Base-by-base conservation (phyloP, 768 basidiomycete species). In the Tubosaeta sp. region DNA sequence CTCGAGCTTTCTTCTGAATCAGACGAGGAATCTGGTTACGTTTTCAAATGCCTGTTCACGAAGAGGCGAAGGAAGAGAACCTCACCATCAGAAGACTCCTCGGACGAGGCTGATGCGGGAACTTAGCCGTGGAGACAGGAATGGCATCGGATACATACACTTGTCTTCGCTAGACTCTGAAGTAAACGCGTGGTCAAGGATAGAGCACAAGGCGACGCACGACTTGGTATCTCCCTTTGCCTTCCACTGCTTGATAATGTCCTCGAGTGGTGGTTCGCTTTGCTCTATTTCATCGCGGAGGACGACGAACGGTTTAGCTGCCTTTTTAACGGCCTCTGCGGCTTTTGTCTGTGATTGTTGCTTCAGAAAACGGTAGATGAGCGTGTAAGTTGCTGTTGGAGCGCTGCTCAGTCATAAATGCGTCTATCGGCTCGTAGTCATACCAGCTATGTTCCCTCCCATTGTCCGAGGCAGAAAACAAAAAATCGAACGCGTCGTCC, bases 281-380 rank as follows among this genome's bases (percentile, higher is more conserved):
- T 68, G 50, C 31, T 70, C 60, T 36, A 77, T 59, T 32, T 73
- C 75, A 49, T 86, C 83, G 54, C 83, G 80, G 22, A 90, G 70
- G 12, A 82, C 68, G 35, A 86, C 78, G 14, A 80, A 61, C 43
- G 76, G 73, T 66, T 81, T 83, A 19, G 79, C 87, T 22, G 86
- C 87, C 57, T 84, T 87, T 71, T 81, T 88, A 44, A 92, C 71
- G 1, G 85, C 83, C 51, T 78, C 73, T 9, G 90, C 90, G 8
- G 82, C 86, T 59, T 89, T 89, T 27, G 65, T 63, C 65, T 91
- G 86, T 0, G 79, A 76, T 42, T 77, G 81, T 61, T 82, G 78
- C 51, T 67, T 73, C 32, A 94, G 74, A 69, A 93, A 94, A 9
- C 80, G 72, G 61, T 90, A 78, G 51, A 94, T 82, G 44, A 90